Conservation (phyloP, 768 basidiomycete species). For the Lenzites betulinus region DNA sequence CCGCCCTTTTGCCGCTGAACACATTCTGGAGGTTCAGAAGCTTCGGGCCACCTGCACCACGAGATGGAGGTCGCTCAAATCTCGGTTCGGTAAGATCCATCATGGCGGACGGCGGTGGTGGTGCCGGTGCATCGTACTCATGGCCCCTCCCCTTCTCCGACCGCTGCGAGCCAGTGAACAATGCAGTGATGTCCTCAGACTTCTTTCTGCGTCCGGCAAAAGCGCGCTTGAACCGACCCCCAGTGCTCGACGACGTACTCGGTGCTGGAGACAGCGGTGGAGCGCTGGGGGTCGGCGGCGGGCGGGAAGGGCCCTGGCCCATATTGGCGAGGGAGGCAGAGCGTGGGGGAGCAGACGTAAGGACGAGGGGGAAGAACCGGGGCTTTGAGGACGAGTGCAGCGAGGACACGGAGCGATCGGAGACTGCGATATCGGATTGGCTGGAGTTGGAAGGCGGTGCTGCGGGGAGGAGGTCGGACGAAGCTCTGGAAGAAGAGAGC, state of each 20-base stretch:
- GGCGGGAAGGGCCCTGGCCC: slow-evolving; percentile 40
- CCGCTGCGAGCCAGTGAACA: slow-evolving; percentile 23
- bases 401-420: slow-evolving; percentile 45
- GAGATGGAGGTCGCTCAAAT: slow-evolving; percentile 39
- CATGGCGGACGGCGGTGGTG: slow-evolving; percentile 17
- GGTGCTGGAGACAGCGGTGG: slow-evolving; percentile 26
- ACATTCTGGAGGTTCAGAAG: slow-evolving; percentile 35
- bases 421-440: slow-evolving; percentile 43
- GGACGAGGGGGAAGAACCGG: slow-evolving; percentile 31
- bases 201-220: slow-evolving; percentile 60
- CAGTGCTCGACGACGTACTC: slow-evolving; percentile 43
- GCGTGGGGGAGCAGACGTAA: slow-evolving; percentile 33
- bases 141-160: slow-evolving; percentile 23
- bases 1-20: slow-evolving; percentile 41
- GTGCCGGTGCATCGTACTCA: background rate
- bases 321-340: slow-evolving; percentile 37
- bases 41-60: slow-evolving; percentile 25
- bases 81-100: slow-evolving; percentile 17
- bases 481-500: slow-evolving; percentile 45
- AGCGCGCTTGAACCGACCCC: slow-evolving; percentile 58
- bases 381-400: slow-evolving; percentile 32
- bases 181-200: slow-evolving; percentile 46
- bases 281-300: slow-evolving; percentile 27
- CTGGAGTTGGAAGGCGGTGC: slow-evolving; percentile 36
- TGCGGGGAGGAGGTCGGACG: slow-evolving; percentile 43